Percentiles rank a stretch among this genome's conserved stretches.
phyloP scores from a whole-genome alignment of 2,329 filamentous ascomycete species.

The Delphinella strobiligena region DNA sequence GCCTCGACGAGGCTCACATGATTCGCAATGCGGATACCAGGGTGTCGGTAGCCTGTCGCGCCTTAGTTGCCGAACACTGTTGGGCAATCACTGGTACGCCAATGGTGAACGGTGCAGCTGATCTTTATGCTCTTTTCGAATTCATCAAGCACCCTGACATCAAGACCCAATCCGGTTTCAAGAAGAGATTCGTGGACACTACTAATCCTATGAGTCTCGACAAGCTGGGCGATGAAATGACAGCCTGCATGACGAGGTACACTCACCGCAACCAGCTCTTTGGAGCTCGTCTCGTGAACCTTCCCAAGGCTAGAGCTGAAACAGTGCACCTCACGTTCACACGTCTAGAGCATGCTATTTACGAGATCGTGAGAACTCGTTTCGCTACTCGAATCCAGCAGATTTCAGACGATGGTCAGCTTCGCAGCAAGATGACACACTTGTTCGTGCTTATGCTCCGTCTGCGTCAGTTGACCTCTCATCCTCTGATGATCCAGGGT shows the following conservation, averaged over 20 bases:
- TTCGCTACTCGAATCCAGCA: slow-evolving; percentile 32
- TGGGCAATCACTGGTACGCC: slow-evolving; percentile 35
- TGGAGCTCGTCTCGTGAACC: slow-evolving; percentile 39
- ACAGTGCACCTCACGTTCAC: slow-evolving; percentile 38
- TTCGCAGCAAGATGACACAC: slow-evolving; percentile 26
- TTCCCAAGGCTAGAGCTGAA: slow-evolving; percentile 37
- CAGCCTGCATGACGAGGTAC: slow-evolving; percentile 40
- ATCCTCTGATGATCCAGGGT: slow-evolving; percentile 36
- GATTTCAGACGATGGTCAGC: slow-evolving; percentile 12
- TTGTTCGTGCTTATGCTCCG: slow-evolving; percentile 36
- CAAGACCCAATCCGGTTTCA: neutral
- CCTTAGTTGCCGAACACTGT: slow-evolving; percentile 24
- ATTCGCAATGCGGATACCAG: slow-evolving; percentile 39
- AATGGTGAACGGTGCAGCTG: slow-evolving; percentile 21
- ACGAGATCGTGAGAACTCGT: slow-evolving; percentile 36
- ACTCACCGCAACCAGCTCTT: slow-evolving; percentile 45
- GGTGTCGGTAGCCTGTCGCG: slow-evolving; percentile 35
- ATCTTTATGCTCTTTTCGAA: slow-evolving; percentile 31
- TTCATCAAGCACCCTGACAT: slow-evolving; percentile 21
- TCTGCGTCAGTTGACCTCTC: slow-evolving; percentile 40
- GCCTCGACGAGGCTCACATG: slow-evolving; percentile 45
- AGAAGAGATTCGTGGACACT: neutral
- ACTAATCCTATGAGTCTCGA: neutral
- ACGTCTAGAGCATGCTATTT: slow-evolving; percentile 39
- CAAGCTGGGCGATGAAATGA: neutral